Percentiles rank a stretch among this genome's conserved stretches.
phyloP scores from a whole-genome alignment of 805 yeast genomes.

The Sugiyamaella chiloensis region DNA sequence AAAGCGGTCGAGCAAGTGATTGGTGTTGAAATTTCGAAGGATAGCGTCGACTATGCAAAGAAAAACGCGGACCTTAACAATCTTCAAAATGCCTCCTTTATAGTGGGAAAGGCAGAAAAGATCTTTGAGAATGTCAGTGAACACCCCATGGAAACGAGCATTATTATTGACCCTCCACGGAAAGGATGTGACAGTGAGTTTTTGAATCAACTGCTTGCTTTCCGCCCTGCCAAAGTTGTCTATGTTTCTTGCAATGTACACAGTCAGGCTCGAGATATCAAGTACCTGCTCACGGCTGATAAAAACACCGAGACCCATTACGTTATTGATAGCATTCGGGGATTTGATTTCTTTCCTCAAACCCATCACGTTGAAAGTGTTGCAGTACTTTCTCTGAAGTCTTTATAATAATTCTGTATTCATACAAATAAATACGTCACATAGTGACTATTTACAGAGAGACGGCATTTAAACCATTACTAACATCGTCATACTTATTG shows the following conservation, averaged over 20 bases:
- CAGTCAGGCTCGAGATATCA: conserved; percentile 93
- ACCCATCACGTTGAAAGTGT: conserved; percentile 91
- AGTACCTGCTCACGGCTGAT: conserved; percentile 70
- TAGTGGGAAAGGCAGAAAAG: conserved; percentile 89
- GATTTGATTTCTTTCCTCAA: conserved; percentile 96
- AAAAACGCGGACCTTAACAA: conserved; percentile 74
- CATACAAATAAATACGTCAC: not conserved
- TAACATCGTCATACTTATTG: not conserved
- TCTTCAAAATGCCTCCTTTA: conserved; percentile 73
- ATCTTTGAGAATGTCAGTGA: conserved; percentile 65
- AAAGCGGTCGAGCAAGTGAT: conserved; percentile 75
- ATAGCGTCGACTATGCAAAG: conserved; percentile 83
- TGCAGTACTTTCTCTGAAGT: conserved; percentile 52
- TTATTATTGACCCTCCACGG: conserved; percentile 94
- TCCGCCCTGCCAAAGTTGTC: conserved; percentile 82
- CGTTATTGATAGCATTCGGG: conserved; percentile 76
- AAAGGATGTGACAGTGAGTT: conserved; percentile 93
- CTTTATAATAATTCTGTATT: conserved; percentile 2
- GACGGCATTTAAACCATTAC: conserved; percentile 7
- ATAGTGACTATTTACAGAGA: conserved; percentile 17
- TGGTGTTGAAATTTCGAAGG: conserved; percentile 93
- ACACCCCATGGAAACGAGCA: conserved; percentile 74
- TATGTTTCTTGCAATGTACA: conserved; percentile 97
- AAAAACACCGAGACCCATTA: conserved; percentile 44
- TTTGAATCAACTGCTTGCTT: conserved; percentile 77